Conservation (phyloP, 2,329 filamentous ascomycete species). For the Amauroascus verrucosus region DNA sequence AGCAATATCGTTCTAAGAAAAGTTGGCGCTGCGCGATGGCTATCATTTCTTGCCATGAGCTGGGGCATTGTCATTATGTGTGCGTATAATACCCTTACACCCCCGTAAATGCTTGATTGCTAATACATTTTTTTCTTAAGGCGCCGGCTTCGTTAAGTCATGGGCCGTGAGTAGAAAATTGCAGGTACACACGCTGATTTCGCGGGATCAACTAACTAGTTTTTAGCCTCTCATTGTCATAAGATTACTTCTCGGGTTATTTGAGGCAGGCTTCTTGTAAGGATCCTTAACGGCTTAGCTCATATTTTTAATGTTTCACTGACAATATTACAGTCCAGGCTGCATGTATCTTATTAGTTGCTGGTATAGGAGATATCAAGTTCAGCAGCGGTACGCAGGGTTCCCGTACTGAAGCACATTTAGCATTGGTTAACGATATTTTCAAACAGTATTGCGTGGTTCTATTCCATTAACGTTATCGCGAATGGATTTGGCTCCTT, state of each 20-base stretch:
- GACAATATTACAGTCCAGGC: conserved; percentile 35
- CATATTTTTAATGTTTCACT: not conserved
- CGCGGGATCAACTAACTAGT: not conserved
- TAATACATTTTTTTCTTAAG: conserved; percentile 13
- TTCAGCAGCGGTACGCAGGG: conserved; percentile 28
- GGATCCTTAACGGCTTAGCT: conserved; percentile 50
- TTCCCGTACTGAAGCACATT: not conserved
- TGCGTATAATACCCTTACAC: conserved; percentile 7
- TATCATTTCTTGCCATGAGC: conserved; percentile 20
- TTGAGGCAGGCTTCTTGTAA: conserved; percentile 49
- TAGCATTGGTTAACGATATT: not conserved
- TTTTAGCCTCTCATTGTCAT: conserved; percentile 16
- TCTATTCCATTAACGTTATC: conserved; percentile 42
- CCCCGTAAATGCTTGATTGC: not conserved
- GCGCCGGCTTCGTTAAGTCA: conserved; percentile 11
- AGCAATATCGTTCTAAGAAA: conserved; percentile 59
- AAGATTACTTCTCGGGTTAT: conserved; percentile 47
- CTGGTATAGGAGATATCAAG: conserved; percentile 46
- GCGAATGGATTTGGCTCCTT: conserved; percentile 41
- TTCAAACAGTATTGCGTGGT: conserved; percentile 31
- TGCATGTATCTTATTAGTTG: conserved; percentile 58
- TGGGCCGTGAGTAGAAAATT: conserved; percentile 7
- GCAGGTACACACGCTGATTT: not conserved
- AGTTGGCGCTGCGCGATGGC: conserved; percentile 42
- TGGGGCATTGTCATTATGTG: conserved; percentile 21